phyloP scores from a whole-genome alignment of 257 asterid genomes.

The Petunia axillaris region DNA sequence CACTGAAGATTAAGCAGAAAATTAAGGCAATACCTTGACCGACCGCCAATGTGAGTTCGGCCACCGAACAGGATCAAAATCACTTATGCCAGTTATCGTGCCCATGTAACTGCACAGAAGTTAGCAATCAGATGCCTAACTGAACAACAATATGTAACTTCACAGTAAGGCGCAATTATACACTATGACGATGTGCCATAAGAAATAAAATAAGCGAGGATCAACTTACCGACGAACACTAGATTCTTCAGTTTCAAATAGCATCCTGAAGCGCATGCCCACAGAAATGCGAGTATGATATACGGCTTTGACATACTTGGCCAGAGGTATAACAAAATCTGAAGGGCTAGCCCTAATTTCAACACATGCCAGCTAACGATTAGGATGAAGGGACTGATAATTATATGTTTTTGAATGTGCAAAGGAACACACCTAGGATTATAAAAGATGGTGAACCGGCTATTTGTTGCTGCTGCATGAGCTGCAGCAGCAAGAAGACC shows the following conservation, averaged over 20 bases:
- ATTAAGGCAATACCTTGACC: slow-evolving; percentile 53
- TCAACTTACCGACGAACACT: slow-evolving; percentile 70
- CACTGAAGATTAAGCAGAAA: neutral
- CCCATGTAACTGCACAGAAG: slow-evolving; percentile 73
- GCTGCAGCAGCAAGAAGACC: slow-evolving; percentile 94
- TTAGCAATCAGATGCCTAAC: slow-evolving; percentile 16
- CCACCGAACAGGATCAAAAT: slow-evolving; percentile 71
- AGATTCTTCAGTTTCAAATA: slow-evolving; percentile 55
- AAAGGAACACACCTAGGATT: slow-evolving; percentile 65
- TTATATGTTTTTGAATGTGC: neutral
- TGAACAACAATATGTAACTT: neutral
- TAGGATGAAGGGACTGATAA: neutral
- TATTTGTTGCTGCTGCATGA: slow-evolving; percentile 77
- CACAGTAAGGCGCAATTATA: neutral
- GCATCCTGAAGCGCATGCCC: slow-evolving; percentile 73
- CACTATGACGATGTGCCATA: neutral
- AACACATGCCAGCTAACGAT: slow-evolving; percentile 21
- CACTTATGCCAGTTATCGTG: slow-evolving; percentile 78
- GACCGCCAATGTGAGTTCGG: slow-evolving; percentile 90
- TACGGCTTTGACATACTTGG: slow-evolving; percentile 67
- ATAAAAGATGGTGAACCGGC: slow-evolving; percentile 76
- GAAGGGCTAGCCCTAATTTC: slow-evolving; percentile 69
- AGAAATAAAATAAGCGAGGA: neutral
- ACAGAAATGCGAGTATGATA: slow-evolving; percentile 78
- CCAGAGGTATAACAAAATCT: slow-evolving; percentile 72